These are phyloP conservation scores for Mucor racemosus DNA, from an alignment of 371 early-diverging fungal species.

Conservation along the genomic window DNA sequence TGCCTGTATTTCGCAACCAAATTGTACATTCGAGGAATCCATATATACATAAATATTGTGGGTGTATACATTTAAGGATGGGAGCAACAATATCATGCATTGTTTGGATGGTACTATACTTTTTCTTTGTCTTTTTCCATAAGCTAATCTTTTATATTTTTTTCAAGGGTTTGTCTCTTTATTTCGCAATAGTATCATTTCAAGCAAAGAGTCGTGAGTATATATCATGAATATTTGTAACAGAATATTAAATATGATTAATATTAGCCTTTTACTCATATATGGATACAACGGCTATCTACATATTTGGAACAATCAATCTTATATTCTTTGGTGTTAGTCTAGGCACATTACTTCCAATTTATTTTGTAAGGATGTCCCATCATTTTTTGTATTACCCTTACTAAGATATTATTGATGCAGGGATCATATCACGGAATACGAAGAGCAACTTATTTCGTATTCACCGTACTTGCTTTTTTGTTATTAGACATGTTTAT, in stretches of 20 bases:
- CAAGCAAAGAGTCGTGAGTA: constrained; percentile 51
- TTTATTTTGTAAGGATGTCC: constrained; percentile 35
- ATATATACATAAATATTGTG: constrained; percentile 49
- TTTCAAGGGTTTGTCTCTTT: constrained; percentile 44
- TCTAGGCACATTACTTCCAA: constrained; percentile 34
- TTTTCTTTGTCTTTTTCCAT: too few relatives aligned
- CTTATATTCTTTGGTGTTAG: constrained; percentile 36
- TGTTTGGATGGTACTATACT: constrained; percentile 44
- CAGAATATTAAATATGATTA: constrained; percentile 7
- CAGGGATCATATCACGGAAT: constrained; percentile 21
- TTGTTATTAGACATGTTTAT: constrained; percentile 35
- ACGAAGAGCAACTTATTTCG: constrained; percentile 19
- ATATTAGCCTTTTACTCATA: constrained; percentile 52
- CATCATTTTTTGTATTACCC: not conserved
- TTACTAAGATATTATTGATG: not conserved
- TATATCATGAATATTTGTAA: not conserved
- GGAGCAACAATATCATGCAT: constrained; percentile 42
- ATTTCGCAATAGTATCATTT: constrained; percentile 53
- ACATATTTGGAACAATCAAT: constrained; percentile 49
- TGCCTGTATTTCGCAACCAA: constrained; percentile 13
- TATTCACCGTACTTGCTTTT: constrained; percentile 28
- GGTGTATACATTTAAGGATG: constrained; percentile 53
- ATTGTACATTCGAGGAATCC: constrained; percentile 39
- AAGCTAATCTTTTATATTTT: not conserved
- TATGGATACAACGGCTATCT: constrained; percentile 29